A percentile compares a stretch with the other conserved stretches of the same genome.
Evolutionary conservation across 2,329 filamentous ascomycete species (phyloP).

Genomic region (Hysterium pulicare): DNA sequence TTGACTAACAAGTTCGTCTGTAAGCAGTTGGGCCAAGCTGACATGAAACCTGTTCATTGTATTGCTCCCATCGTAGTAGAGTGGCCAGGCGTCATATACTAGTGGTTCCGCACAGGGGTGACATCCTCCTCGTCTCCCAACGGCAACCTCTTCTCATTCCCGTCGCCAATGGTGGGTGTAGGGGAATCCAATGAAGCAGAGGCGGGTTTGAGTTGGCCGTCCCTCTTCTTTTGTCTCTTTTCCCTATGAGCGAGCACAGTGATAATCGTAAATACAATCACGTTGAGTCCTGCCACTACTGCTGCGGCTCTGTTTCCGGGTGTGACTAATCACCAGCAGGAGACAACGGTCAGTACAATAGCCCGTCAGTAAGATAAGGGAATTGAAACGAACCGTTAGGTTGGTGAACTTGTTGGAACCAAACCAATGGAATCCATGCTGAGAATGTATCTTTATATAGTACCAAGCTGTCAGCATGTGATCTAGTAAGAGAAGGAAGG

Average conservation of each 20-base stretch:
- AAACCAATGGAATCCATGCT: conserved; percentile 14
- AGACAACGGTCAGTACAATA: no score
- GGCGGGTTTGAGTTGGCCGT: not conserved
- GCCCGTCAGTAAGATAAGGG: no score
- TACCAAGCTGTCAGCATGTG: not conserved
- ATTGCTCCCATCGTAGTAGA: no score
- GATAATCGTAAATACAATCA: conserved; percentile 11
- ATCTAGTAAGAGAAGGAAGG: not conserved
- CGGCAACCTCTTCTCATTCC: not conserved
- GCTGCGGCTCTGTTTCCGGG: conserved; percentile 12
- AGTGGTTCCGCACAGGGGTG: no score
- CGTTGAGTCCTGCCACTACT: conserved; percentile 12
- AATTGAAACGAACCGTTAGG: no score
- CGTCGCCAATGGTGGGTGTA: not conserved
- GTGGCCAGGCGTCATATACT: no score
- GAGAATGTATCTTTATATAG: conserved; percentile 9
- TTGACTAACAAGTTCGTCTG: no score
- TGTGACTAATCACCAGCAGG: no score
- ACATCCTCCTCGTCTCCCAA: no score
- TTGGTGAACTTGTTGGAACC: conserved; percentile 14
- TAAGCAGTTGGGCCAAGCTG: no score
- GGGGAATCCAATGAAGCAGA: not conserved
- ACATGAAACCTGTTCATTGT: no score
- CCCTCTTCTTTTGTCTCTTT: conserved; percentile 8
- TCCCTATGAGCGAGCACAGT: conserved; percentile 9